These are phyloP conservation scores for Yarrowia divulgata DNA, from an alignment of 805 yeast genomes.

Conservation along the genomic window DNA sequence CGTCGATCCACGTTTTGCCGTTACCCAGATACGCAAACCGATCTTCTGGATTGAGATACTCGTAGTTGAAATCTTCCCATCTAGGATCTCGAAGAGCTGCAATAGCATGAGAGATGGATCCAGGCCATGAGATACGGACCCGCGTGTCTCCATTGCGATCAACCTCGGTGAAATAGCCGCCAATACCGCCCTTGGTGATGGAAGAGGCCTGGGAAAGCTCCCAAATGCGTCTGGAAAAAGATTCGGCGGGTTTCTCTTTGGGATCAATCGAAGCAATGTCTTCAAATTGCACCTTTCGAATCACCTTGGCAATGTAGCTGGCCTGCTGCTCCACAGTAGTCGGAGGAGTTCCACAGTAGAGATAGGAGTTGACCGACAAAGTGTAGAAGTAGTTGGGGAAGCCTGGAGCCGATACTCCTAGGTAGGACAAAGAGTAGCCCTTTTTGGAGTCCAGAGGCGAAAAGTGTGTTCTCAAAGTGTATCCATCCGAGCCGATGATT, in stretches of 20 bases:
- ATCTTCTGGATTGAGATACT: conserved; percentile 39
- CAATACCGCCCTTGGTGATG: conserved; percentile 6
- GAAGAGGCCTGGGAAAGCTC: conserved; percentile 29
- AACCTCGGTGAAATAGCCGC: conserved; percentile 19
- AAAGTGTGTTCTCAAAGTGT: conserved; percentile 12
- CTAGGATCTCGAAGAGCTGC: conserved; percentile 26
- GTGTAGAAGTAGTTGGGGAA: conserved; percentile 40
- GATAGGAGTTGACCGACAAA: conserved; percentile 36
- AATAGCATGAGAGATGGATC: conserved; percentile 40
- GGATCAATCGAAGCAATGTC: conserved; percentile 36
- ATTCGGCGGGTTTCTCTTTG: conserved; percentile 27
- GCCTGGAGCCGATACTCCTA: conserved; percentile 37
- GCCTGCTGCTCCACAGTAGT: conserved; percentile 25
- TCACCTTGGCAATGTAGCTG: conserved; percentile 26
- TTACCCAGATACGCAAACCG: conserved; percentile 39
- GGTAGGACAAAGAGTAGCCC: conserved; percentile 26
- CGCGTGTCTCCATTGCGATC: conserved; percentile 13
- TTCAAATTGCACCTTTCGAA: conserved; percentile 33
- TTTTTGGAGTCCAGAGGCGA: conserved; percentile 15
- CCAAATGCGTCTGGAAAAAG: conserved; percentile 12
- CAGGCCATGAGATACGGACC: conserved; percentile 38
- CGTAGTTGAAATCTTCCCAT: conserved; percentile 41
- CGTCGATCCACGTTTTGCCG: conserved; percentile 41
- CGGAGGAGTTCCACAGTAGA: conserved; percentile 37
- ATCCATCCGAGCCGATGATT: conserved; percentile 1